Conservation (phyloP, 176 grass and related monocot genomes). For the Miscanthus lutarioriparius region DNA sequence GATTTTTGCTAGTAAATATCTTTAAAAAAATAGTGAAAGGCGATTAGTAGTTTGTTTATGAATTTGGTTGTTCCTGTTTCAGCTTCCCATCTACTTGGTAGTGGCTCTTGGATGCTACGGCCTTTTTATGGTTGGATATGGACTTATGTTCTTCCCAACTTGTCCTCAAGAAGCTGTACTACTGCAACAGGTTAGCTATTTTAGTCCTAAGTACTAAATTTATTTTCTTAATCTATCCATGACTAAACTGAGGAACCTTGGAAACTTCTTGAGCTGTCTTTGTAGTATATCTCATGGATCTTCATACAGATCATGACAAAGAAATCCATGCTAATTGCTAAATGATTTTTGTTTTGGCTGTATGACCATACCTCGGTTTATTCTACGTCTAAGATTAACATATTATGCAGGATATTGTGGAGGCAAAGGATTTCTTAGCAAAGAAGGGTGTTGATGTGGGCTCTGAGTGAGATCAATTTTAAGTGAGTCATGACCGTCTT, state of each 20-base stretch:
- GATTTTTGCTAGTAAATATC: not conserved
- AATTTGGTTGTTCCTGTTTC: not conserved
- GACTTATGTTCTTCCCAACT: conserved; percentile 90
- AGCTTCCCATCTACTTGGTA: conserved; percentile 90
- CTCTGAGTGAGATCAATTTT: conserved; percentile 49
- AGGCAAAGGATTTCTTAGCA: conserved; percentile 71
- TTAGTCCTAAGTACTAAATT: not conserved
- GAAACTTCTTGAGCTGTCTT: not conserved
- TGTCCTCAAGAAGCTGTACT: conserved; percentile 80
- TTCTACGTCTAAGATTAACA: conserved; percentile 14
- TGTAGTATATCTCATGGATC: not conserved
- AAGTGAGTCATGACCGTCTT: not conserved
- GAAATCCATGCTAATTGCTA: not conserved
- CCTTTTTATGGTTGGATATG: conserved; percentile 89
- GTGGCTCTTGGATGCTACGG: conserved; percentile 88
- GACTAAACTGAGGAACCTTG: not conserved
- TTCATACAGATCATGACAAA: not conserved
- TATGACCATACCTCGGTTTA: not conserved
- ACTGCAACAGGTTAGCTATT: conserved; percentile 70
- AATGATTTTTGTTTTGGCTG: not conserved
- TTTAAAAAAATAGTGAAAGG: not conserved
- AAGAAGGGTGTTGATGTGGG: conserved; percentile 64
- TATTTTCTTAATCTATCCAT: not conserved
- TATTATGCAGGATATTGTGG: conserved; percentile 64
- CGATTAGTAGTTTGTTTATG: not conserved